A percentile compares a stretch with the other conserved stretches of the same genome.
Evolutionary conservation across 108 stramenopile genomes (phyloP).

Genomic region (Skeletonema menzelii): DNA sequence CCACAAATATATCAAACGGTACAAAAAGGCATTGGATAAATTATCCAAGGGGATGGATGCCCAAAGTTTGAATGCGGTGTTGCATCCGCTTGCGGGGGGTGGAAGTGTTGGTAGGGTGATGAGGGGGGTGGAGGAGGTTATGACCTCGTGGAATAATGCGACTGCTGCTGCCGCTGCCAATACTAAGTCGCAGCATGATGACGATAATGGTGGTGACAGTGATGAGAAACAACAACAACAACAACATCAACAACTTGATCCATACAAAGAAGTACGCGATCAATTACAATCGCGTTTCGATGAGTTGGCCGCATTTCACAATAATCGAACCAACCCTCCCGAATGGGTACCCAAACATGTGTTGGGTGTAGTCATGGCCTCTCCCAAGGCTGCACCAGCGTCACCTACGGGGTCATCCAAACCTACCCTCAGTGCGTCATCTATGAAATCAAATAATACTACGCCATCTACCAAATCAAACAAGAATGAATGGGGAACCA

Average conservation of each 20-base stretch:
- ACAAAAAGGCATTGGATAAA: constrained; percentile 29
- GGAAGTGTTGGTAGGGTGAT: constrained; percentile 26
- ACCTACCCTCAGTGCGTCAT: not conserved
- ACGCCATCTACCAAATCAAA: not conserved
- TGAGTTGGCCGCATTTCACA: constrained; percentile 18
- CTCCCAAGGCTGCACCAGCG: not conserved
- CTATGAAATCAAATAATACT: not conserved
- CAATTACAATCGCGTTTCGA: constrained; percentile 25
- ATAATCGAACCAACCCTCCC: constrained; percentile 21
- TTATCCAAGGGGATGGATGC: constrained; percentile 12
- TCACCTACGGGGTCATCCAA: not conserved
- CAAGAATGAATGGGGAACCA: not conserved
- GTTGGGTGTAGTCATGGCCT: constrained; percentile 1
- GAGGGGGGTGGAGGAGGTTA: constrained; percentile 23
- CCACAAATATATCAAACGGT: constrained; percentile 37
- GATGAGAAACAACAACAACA: not conserved
- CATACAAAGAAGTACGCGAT: constrained; percentile 13
- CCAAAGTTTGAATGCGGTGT: constrained; percentile 1
- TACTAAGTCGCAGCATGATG: not conserved
- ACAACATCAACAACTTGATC: not conserved
- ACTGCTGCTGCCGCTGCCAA: constrained; percentile 18
- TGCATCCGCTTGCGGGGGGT: constrained; percentile 30
- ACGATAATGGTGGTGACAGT: not conserved
- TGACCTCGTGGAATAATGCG: constrained; percentile 31
- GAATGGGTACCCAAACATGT: constrained; percentile 23